phyloP scores from a whole-genome alignment of 139 green algal genomes.

The Closterium sp. region DNA sequence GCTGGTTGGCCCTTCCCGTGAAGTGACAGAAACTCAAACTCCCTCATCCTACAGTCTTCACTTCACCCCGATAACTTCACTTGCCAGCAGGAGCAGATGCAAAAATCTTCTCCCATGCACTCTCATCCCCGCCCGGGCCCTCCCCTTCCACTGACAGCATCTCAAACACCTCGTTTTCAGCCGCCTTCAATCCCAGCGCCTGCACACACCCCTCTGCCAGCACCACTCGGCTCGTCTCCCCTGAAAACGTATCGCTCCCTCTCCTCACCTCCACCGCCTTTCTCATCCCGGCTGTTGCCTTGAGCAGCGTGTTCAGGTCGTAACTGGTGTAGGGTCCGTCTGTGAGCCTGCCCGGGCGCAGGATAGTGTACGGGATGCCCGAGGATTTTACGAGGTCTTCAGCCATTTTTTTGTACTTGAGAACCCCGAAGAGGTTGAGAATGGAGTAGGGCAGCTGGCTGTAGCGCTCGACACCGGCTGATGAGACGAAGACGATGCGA shows the following conservation, averaged over 20 bases:
- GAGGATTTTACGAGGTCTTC: constrained; percentile 65
- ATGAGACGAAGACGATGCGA: constrained; percentile 84
- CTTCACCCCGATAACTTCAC: no score
- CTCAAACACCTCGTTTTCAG: constrained; percentile 23
- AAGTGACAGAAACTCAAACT: no score
- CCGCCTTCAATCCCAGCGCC: constrained; percentile 18
- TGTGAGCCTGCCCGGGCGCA: constrained; percentile 83
- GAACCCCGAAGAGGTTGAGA: constrained; percentile 92
- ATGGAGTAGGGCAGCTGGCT: constrained; percentile 58
- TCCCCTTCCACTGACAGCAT: constrained; percentile 33
- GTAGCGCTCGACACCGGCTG: constrained; percentile 78
- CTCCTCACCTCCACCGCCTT: neutral
- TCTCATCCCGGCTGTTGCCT: constrained; percentile 55
- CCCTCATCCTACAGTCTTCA: no score
- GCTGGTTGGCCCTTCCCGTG: no score
- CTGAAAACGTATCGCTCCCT: constrained; percentile 42
- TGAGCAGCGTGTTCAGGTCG: constrained; percentile 95
- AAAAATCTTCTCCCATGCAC: constrained; percentile 27
- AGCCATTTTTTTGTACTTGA: constrained; percentile 83
- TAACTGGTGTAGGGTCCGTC: constrained; percentile 97
- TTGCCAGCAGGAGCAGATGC: neutral
- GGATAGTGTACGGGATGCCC: constrained; percentile 87
- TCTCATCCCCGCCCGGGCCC: constrained; percentile 9
- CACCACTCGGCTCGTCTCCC: constrained; percentile 48
- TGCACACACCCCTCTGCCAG: constrained; percentile 55